Conservation (phyloP, 2,329 filamentous ascomycete genomes). For the Sarocladium kiliense region DNA sequence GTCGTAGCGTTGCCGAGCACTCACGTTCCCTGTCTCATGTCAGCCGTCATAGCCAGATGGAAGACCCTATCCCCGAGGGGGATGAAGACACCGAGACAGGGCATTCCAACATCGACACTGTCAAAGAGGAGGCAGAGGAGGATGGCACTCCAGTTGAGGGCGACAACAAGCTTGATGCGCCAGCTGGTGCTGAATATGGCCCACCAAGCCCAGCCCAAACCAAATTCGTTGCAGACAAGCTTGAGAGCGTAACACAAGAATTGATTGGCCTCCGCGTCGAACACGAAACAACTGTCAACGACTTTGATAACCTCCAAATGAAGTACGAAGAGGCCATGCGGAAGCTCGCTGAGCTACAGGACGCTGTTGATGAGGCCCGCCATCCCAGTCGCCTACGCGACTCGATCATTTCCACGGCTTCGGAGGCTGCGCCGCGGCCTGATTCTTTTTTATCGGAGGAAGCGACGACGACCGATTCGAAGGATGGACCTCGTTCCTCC, state of each 20-base stretch:
- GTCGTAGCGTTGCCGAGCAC: constrained; percentile 40
- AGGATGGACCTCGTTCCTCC: constrained; percentile 62
- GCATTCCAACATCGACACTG: constrained; percentile 24
- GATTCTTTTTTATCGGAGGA: constrained; percentile 81
- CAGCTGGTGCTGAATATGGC: constrained; percentile 17
- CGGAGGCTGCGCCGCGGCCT: constrained; percentile 41
- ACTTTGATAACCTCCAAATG: constrained; percentile 74
- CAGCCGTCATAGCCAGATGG: constrained; percentile 48
- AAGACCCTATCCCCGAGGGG: constrained; percentile 50
- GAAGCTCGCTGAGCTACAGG: constrained; percentile 78
- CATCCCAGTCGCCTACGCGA: constrained; percentile 53
- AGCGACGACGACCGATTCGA: constrained; percentile 50
- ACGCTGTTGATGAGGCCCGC: constrained; percentile 73
- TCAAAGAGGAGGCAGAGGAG: constrained; percentile 26
- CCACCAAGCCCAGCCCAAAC: constrained; percentile 72
- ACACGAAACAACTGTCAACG: constrained; percentile 76
- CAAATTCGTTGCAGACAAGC: constrained; percentile 84
- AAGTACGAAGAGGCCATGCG: constrained; percentile 91
- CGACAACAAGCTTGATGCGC: constrained; percentile 10
- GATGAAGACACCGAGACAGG: constrained; percentile 34
- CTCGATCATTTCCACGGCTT: constrained; percentile 49
- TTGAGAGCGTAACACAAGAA: constrained; percentile 87
- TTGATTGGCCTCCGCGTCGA: constrained; percentile 85
- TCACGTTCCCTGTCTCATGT: constrained; percentile 49
- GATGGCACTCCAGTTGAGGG: constrained; percentile 13